A percentile compares a stretch with the other conserved stretches of the same genome.
phyloP scores from a whole-genome alignment of 352 stramenopile species.

The Peronospora destructor region DNA sequence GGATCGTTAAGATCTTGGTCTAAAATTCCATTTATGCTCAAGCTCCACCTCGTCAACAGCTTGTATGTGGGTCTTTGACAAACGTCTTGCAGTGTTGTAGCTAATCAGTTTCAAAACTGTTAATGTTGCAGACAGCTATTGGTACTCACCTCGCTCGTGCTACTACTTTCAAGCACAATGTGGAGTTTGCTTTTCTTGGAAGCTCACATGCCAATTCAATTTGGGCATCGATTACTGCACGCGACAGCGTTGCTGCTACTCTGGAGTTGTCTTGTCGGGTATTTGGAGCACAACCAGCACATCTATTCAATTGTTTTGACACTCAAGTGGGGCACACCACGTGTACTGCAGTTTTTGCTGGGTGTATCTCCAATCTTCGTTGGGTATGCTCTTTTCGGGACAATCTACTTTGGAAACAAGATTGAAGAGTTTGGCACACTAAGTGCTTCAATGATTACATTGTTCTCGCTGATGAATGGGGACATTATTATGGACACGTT shows the following conservation, averaged over 20 bases:
- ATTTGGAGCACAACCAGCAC: conserved; percentile 80
- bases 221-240: conserved; percentile 68
- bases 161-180: conserved; percentile 53
- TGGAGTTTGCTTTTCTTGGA: conserved; percentile 73
- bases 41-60: conserved; percentile 61
- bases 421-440: conserved; percentile 71
- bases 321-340: conserved; percentile 68
- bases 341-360: conserved; percentile 82
- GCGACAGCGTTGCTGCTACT: conserved; percentile 65
- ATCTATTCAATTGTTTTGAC: conserved; percentile 90
- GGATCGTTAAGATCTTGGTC: conserved; percentile 19
- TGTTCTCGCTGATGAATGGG: conserved; percentile 88
- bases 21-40: conserved; percentile 41
- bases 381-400: conserved; percentile 84
- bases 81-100: conserved; percentile 1
- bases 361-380: conserved; percentile 86
- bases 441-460: conserved; percentile 60
- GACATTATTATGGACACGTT: conserved; percentile 89
- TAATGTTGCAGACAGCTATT: conserved; percentile 43
- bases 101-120: conserved; percentile 3
- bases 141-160: conserved; percentile 39
- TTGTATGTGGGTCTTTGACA: conserved; percentile 35
- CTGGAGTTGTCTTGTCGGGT: conserved; percentile 80
- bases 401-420: conserved; percentile 83
- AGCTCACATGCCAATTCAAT: conserved; percentile 65